Percentiles rank a stretch among this genome's conserved stretches.
Evolutionary conservation across 2,329 filamentous ascomycete species (phyloP).

Genomic region (Trichoderma aggressivum): DNA sequence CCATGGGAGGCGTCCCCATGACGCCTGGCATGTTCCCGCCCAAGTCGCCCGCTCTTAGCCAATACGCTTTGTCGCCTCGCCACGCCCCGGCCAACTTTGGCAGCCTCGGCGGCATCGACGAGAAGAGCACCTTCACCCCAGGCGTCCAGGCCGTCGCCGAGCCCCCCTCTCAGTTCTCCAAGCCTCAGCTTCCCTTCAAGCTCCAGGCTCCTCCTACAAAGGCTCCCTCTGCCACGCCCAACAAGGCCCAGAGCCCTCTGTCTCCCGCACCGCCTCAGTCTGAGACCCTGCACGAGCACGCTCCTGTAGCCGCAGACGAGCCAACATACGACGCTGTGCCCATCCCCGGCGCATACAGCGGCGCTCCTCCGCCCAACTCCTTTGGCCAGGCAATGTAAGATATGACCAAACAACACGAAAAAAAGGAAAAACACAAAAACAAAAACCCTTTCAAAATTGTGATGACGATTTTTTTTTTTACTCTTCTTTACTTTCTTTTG

Average conservation of each 20-base stretch:
- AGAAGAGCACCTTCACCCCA: constrained; percentile 49
- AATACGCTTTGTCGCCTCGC: constrained; percentile 56
- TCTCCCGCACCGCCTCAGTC: constrained; percentile 38
- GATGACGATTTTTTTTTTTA: constrained; percentile 11
- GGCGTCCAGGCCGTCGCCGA: constrained; percentile 56
- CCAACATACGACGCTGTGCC: constrained; percentile 80
- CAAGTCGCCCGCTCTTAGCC: constrained; percentile 44
- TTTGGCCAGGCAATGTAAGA: constrained; percentile 38
- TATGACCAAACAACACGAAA: not conserved
- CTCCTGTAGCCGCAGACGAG: constrained; percentile 72
- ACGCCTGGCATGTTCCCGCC: constrained; percentile 56
- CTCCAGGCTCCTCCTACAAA: constrained; percentile 81
- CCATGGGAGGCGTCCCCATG: constrained; percentile 35
- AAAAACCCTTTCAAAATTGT: not conserved
- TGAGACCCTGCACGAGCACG: constrained; percentile 59
- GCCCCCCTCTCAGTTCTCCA: constrained; percentile 60
- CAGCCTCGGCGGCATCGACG: constrained; percentile 45
- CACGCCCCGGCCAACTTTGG: constrained; percentile 58
- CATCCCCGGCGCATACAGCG: constrained; percentile 79
- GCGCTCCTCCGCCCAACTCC: constrained; percentile 45
- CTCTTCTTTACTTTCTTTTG: constrained; percentile 12
- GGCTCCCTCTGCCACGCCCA: constrained; percentile 74
- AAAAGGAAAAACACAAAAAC: not conserved
- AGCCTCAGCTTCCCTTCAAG: constrained; percentile 65
- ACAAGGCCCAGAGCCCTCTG: constrained; percentile 64